Evolutionary conservation across 257 asterid genomes (phyloP).

Genomic region (Euphrasia confusa): DNA sequence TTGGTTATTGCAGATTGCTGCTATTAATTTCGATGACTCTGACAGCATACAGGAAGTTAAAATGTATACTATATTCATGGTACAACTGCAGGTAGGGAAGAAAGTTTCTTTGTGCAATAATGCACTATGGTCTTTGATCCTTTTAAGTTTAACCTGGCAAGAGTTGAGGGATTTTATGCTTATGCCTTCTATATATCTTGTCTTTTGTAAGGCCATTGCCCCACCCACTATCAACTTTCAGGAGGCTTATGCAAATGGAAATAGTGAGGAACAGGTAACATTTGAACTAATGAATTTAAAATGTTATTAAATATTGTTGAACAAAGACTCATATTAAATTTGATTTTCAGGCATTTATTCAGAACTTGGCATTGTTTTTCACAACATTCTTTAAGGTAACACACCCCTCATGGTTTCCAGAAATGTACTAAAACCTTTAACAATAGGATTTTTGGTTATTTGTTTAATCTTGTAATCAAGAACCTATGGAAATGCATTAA

Average conservation of each 20-base stretch:
- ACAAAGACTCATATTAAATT: constrained; percentile 20
- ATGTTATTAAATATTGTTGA: constrained; percentile 15
- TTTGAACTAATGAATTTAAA: constrained; percentile 16
- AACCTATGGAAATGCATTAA: constrained; percentile 10
- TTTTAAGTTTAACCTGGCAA: constrained; percentile 12
- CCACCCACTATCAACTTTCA: constrained; percentile 59
- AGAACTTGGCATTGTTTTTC: constrained; percentile 89
- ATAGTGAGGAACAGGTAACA: constrained; percentile 83
- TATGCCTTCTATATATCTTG: constrained; percentile 12
- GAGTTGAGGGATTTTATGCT: constrained; percentile 17
- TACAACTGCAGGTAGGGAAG: constrained; percentile 75
- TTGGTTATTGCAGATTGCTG: constrained; percentile 63
- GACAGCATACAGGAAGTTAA: constrained; percentile 67
- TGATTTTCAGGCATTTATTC: constrained; percentile 74
- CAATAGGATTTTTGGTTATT: constrained; percentile 10
- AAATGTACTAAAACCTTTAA: constrained; percentile 2
- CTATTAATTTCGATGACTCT: constrained; percentile 72
- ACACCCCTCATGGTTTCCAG: constrained; percentile 5
- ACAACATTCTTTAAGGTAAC: constrained; percentile 89
- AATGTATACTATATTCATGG: constrained; percentile 69
- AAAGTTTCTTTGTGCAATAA: not conserved
- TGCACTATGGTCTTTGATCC: constrained; percentile 6
- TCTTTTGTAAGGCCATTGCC: constrained; percentile 46
- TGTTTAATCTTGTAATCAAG: constrained; percentile 11
- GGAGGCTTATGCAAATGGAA: constrained; percentile 85